Conservation (phyloP, 2,329 filamentous ascomycete species). For the Fusarium sp. region DNA sequence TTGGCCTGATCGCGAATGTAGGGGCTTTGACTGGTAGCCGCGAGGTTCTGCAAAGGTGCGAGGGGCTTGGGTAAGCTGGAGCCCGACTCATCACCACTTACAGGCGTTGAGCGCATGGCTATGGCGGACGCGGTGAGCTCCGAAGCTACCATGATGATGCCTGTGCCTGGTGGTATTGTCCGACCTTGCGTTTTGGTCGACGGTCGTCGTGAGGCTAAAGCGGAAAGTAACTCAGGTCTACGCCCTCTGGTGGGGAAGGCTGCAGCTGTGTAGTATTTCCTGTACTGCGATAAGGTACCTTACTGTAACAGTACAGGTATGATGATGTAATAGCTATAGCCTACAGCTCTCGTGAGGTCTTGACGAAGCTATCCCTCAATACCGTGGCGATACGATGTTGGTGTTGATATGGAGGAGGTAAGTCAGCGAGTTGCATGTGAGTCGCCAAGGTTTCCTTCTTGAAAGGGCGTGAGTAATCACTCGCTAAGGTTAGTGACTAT, state of each 20-base stretch:
- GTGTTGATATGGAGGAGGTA: conserved; percentile 1
- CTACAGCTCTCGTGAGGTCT: conserved; percentile 12
- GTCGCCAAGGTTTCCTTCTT: conserved; percentile 12
- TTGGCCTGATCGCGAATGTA: conserved; percentile 79
- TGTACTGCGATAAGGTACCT: conserved; percentile 24
- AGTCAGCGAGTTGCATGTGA: conserved; percentile 18
- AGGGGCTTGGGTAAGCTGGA: conserved; percentile 39
- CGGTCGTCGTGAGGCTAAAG: conserved; percentile 18
- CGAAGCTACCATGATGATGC: conserved; percentile 54
- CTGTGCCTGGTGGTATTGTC: not conserved
- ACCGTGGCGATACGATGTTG: conserved; percentile 4
- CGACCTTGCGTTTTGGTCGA: conserved; percentile 5
- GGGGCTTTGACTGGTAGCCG: conserved; percentile 60
- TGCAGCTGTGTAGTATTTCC: conserved; percentile 16
- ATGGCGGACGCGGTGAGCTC: conserved; percentile 56
- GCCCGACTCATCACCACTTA: conserved; percentile 40
- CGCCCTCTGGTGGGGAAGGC: conserved; percentile 21
- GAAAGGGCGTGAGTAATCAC: conserved; percentile 19
- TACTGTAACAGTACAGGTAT: not conserved
- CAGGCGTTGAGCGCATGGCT: conserved; percentile 50
- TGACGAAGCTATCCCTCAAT: conserved; percentile 8
- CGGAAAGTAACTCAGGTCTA: conserved; percentile 19
- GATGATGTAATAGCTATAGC: conserved; percentile 36
- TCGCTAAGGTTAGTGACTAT: conserved; percentile 16
- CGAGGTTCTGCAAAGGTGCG: conserved; percentile 54